These are phyloP conservation scores for Wallacemonas sp. DNA, from an alignment of 208 protist species.

Conservation along the genomic window DNA sequence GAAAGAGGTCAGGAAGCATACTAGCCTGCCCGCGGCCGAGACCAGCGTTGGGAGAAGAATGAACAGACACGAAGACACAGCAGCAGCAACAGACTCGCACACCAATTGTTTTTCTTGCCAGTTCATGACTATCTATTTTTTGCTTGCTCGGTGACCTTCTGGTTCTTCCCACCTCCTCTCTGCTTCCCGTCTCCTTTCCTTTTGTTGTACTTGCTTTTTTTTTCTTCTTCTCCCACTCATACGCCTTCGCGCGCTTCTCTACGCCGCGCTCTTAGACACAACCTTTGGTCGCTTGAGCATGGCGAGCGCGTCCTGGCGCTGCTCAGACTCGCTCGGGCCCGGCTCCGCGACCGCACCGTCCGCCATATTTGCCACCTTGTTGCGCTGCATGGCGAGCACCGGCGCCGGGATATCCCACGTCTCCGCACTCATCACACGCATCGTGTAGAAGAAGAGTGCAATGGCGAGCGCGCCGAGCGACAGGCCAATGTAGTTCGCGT, in stretches of 20 bases:
- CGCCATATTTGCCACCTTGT: slow-evolving; percentile 30
- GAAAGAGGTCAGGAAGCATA: too few species aligned
- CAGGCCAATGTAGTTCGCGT: slow-evolving; percentile 85
- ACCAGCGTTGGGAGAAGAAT: too few species aligned
- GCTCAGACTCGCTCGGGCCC: slow-evolving; percentile 24
- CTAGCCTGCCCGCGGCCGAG: too few species aligned
- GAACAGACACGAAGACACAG: too few species aligned
- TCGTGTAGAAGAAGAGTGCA: slow-evolving; percentile 81
- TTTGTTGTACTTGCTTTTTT: slow-evolving; percentile 2
- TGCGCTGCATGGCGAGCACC: slow-evolving; percentile 73
- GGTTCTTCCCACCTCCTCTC: neutral
- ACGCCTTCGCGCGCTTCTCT: slow-evolving; percentile 1
- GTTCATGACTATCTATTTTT: too few species aligned
- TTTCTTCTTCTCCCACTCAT: slow-evolving; percentile 15
- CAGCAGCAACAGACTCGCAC: too few species aligned
- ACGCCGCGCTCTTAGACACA: slow-evolving; percentile 46
- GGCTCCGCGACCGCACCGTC: slow-evolving; percentile 2
- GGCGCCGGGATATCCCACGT: slow-evolving; percentile 89
- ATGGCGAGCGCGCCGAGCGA: slow-evolving; percentile 54
- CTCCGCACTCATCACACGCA: slow-evolving; percentile 75
- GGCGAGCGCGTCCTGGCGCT: slow-evolving; percentile 64
- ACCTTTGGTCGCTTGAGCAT: slow-evolving; percentile 77
- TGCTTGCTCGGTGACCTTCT: slow-evolving; percentile 3
- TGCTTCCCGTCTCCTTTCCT: neutral
- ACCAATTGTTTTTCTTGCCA: too few species aligned